These are phyloP conservation scores for Paramecium sonneborni DNA, from an alignment of 73 alveolate genomes.

Conservation along the genomic window DNA sequence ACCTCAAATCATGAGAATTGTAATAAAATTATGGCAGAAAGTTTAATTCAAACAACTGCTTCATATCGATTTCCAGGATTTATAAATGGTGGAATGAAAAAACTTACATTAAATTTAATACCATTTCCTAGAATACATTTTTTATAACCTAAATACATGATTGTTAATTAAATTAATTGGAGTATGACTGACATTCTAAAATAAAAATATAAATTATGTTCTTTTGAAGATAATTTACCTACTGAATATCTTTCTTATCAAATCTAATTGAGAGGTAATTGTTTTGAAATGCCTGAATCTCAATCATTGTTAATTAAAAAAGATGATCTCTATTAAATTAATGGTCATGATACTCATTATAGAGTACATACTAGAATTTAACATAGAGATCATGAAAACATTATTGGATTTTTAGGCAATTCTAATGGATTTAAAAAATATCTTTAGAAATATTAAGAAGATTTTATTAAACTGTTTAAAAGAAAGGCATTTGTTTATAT, in stretches of 20 bases:
- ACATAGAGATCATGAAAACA: conserved; percentile 13
- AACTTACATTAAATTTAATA: conserved; percentile 66
- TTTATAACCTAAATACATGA: neutral
- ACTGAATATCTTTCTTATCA: neutral
- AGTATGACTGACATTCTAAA: neutral
- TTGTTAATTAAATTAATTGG: neutral
- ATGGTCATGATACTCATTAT: neutral
- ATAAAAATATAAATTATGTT: neutral
- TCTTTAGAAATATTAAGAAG: conserved; percentile 65
- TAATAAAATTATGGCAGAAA: neutral
- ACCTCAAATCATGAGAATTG: neutral
- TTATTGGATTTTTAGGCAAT: neutral
- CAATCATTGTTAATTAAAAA: neutral
- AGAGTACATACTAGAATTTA: neutral
- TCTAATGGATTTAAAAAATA: conserved; percentile 9
- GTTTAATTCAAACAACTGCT: conserved; percentile 8
- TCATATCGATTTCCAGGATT: conserved; percentile 77
- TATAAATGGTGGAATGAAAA: conserved; percentile 71
- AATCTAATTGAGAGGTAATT: neutral
- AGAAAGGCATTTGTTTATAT: conserved; percentile 67
- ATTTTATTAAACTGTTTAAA: conserved; percentile 64
- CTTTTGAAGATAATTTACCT: neutral
- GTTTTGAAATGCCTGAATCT: neutral
- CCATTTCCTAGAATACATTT: conserved; percentile 81
- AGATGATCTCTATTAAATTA: neutral